Evolutionary conservation across 2,329 filamentous ascomycete genomes (phyloP), one percentile per base, ranked within the genome.

Genomic region (Ascosphaera apis): DNA sequence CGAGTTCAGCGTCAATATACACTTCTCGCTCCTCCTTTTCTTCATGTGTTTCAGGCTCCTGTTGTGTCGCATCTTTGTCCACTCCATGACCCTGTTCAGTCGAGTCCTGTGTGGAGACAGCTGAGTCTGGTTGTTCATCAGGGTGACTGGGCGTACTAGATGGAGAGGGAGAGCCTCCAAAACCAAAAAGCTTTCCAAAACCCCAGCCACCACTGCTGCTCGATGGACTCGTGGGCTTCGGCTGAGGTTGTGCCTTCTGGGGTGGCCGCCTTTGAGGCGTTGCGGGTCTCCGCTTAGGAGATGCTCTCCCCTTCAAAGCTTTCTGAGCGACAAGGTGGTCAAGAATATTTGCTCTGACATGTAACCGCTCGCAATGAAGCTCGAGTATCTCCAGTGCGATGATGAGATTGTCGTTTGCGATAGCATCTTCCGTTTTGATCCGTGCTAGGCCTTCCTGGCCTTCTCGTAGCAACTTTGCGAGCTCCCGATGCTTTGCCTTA

Each of bases 1-100:
- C 84, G 18, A 95, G 57, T 0, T 77, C 78, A 0, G 72, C 67
- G 45, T 83, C 77, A 17, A 58, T 49, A 38, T 56, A 57, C 2
- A 38, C 44, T n/a, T 49, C 49, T 2, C 39, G 43, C 15, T 45
- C 39, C 6, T 40, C 34, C 19, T 41, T 41, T 35, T 44, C 41
- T 38, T 46, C 41, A 6, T 31, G 11, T 3, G n/a, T 31, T 33
- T 9, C 28, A 11, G 19, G n/a, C 30, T 30, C 33, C 37, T 16
- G 15, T 16, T 8, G 17, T 19, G 3, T 3, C 17, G 17, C 16
- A 3, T 25, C 32, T 9, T 13, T 6, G 9, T 9, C 15, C 15
- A 12, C n/a, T 15, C 12, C 34, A 12, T 36, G 31, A 7, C 16
- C 28, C 31, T 21, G 19, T 21, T 21, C 19, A 4, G 19, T 21